These are phyloP conservation scores for Neonectria ditissima DNA, from an alignment of 2,329 filamentous ascomycete species.

Conservation along the genomic window DNA sequence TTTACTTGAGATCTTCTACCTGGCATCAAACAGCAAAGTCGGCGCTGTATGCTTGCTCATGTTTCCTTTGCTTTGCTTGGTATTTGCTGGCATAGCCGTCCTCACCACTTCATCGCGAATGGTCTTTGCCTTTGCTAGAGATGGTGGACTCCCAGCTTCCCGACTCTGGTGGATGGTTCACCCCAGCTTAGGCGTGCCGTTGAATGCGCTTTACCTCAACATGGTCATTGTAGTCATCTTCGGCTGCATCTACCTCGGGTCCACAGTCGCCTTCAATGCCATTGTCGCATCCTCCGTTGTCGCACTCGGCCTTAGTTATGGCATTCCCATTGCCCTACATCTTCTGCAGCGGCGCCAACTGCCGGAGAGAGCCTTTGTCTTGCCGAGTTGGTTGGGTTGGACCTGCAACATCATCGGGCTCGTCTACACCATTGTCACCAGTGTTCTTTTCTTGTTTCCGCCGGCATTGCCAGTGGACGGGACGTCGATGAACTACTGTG, in stretches of 20 bases:
- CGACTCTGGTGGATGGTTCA: constrained; percentile 72
- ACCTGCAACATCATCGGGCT: constrained; percentile 60
- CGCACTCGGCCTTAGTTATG: constrained; percentile 78
- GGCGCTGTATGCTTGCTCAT: constrained; percentile 75
- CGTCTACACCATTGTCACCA: constrained; percentile 73
- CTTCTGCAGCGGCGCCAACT: constrained; percentile 73
- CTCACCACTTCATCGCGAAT: constrained; percentile 76
- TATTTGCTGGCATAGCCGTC: constrained; percentile 72
- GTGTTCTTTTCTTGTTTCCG: constrained; percentile 79
- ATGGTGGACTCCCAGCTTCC: constrained; percentile 74
- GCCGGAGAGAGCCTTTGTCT: constrained; percentile 59
- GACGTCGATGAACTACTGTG: constrained; percentile 73
- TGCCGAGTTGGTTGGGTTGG: constrained; percentile 53
- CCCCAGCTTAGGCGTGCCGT: constrained; percentile 69
- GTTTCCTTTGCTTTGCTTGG: constrained; percentile 72
- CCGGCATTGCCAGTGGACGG: constrained; percentile 72
- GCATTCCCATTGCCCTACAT: constrained; percentile 78
- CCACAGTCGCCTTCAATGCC: constrained; percentile 73
- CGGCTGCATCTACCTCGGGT: constrained; percentile 77
- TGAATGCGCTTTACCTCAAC: constrained; percentile 74
- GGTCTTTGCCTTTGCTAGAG: constrained; percentile 73
- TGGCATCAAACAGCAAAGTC: constrained; percentile 70
- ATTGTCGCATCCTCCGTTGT: constrained; percentile 79
- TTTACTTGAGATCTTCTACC: constrained; percentile 70
- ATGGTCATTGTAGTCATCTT: constrained; percentile 73